These are phyloP conservation scores for Gentiana macrophylla DNA, from an alignment of 257 asterid species.

Conservation along the genomic window DNA sequence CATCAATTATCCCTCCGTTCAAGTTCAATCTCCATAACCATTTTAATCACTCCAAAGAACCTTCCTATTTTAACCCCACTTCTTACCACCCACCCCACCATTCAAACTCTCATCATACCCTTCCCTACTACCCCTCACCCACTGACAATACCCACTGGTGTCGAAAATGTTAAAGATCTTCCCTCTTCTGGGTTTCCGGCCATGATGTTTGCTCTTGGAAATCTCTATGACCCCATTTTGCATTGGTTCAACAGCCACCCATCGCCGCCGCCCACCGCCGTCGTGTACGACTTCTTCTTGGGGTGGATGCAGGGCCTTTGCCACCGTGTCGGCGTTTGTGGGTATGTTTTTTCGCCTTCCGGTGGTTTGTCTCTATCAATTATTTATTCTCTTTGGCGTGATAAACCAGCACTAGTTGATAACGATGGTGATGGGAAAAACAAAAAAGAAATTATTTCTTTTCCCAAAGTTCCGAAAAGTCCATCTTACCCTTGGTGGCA, in stretches of 20 bases:
- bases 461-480: too few species aligned
- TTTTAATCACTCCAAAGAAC: conserved; percentile 1
- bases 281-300: conserved; percentile 8
- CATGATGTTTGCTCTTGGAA: conserved; percentile 35
- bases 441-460: conserved; percentile 14
- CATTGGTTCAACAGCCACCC: conserved; percentile 52
- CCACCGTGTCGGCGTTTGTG: conserved; percentile 28
- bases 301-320: conserved; percentile 64
- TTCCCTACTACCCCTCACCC: conserved; percentile 38
- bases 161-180: conserved; percentile 65
- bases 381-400: conserved; percentile 38
- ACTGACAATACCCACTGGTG: conserved; percentile 42
- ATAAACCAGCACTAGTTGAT: conserved; percentile 16
- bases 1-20: conserved; percentile 48
- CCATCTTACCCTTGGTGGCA: conserved; percentile 45
- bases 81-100: conserved; percentile 37
- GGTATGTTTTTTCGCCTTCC: conserved; percentile 60
- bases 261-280: conserved; percentile 58
- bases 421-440: conserved; percentile 26
- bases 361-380: conserved; percentile 48
- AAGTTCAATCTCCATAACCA: conserved; percentile 43
- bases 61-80: conserved; percentile 15
- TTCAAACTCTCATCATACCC: conserved; percentile 55
- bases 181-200: conserved; percentile 37
- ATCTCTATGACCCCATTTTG: conserved; percentile 30